phyloP scores from a whole-genome alignment of 73 alveolate species.

The Durusdinium trenchii region DNA sequence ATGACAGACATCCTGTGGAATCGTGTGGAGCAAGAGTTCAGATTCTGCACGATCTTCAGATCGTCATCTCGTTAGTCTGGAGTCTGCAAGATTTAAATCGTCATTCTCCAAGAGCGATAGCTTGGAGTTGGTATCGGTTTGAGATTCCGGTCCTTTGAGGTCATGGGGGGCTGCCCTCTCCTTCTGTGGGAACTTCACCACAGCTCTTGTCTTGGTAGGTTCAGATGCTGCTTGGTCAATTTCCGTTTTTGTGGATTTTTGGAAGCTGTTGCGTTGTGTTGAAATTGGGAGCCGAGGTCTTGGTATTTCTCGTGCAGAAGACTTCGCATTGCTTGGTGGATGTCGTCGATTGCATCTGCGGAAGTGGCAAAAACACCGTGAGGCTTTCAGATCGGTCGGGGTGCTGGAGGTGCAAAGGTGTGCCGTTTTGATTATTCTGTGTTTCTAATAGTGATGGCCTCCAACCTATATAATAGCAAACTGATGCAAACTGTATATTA shows the following conservation, averaged over 20 bases:
- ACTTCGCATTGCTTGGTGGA: slow-evolving; percentile 48
- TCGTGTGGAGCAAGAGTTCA: no score
- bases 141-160: neutral
- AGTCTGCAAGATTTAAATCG: neutral
- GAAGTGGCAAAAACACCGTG: slow-evolving; percentile 75
- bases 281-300: neutral
- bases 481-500: neutral
- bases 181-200: slow-evolving; percentile 65
- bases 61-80: neutral
- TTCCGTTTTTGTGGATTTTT: neutral
- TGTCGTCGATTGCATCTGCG: slow-evolving; percentile 31
- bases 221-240: slow-evolving; percentile 5
- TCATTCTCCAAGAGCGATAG: neutral
- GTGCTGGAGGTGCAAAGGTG: neutral
- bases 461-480: no score
- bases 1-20: no score
- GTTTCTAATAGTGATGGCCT: no score
- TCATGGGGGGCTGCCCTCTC: slow-evolving; percentile 32
- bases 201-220: slow-evolving; percentile 28
- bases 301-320: slow-evolving; percentile 41
- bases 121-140: neutral
- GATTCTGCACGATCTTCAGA: neutral
- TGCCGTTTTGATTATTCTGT: neutral
- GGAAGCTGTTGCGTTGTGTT: neutral
- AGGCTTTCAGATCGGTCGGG: neutral